A percentile compares a stretch with the other conserved stretches of the same genome.
phyloP scores from a whole-genome alignment of 495 filamentous ascomycete species.

The Aspergillus carlsbadensis region DNA sequence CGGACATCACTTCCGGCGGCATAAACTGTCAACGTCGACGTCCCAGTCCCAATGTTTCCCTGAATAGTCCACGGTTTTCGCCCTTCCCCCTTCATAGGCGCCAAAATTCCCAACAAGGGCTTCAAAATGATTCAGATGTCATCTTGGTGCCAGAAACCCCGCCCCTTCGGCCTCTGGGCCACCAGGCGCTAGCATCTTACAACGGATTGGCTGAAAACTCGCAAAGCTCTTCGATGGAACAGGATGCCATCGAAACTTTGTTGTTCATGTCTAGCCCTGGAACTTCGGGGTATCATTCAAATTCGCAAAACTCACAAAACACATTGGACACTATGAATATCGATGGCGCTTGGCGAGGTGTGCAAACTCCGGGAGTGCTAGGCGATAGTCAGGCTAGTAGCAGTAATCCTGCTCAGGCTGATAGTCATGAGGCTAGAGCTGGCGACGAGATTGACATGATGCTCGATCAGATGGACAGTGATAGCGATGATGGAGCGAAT shows the following conservation, averaged over 20 bases:
- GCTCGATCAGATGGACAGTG: slow-evolving; percentile 52
- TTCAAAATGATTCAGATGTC: slow-evolving; percentile 22
- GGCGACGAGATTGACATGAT: slow-evolving; percentile 54
- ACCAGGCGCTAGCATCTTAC: slow-evolving; percentile 22
- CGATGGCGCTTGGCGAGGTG: slow-evolving; percentile 28
- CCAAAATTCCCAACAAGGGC: slow-evolving; percentile 39
- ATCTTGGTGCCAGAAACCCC: slow-evolving; percentile 32
- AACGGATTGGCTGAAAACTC: slow-evolving; percentile 51
- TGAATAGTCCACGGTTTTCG: slow-evolving; percentile 20
- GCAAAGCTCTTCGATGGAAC: slow-evolving; percentile 70
- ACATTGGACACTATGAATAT: slow-evolving; percentile 24
- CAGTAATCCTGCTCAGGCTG: slow-evolving; percentile 1
- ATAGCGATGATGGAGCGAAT: slow-evolving; percentile 36
- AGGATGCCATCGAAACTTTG: slow-evolving; percentile 84
- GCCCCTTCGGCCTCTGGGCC: slow-evolving; percentile 33
- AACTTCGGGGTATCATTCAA: slow-evolving; percentile 58
- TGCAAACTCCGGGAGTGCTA: slow-evolving; percentile 15
- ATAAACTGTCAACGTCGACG: slow-evolving; percentile 30
- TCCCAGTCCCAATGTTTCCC: slow-evolving; percentile 41
- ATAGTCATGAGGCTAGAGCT: slow-evolving; percentile 35
- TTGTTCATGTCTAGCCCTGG: slow-evolving; percentile 86
- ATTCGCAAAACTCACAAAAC: slow-evolving; percentile 27
- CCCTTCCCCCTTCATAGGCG: slow-evolving; percentile 34
- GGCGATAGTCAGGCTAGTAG: slow-evolving; percentile 3
- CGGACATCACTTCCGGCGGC: slow-evolving; percentile 47